Base-by-base conservation (phyloP, 129 eudicot species). In the Flaveria ramosissima region DNA sequence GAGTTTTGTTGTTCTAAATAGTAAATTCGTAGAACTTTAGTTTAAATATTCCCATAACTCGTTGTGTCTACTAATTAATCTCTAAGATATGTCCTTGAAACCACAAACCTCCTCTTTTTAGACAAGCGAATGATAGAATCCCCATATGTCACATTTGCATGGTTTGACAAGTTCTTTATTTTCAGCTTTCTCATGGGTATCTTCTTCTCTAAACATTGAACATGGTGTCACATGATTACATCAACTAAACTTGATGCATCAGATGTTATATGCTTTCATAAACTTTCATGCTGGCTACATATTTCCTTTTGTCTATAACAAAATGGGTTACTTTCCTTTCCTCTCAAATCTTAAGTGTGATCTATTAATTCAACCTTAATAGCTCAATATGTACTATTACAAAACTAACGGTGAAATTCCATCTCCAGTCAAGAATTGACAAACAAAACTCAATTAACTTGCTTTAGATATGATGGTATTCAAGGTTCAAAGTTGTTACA, bases 211-310 rank as follows among this genome's bases (percentile, higher is more conserved):
- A 14, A 74, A 73, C 23, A 39, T 23, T 46, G 48, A 62, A 75
- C 63, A 43, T 75, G 12, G 12, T 75, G 62, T 47, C 48, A 75
- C 70, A 27, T 75, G 45, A 43, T 45, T 60, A 19, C 72, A 47
- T 75, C 62, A 63, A 46, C 47, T 19, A 73, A 20, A 39, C 24
- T 42, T 57, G 8, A 57, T 16, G 67, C 41, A 26, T 24, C 7
- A 3, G 41, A 60, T 60, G 41, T 10, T 60, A 23, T 24, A 7
- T 32, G 23, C 51, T 76, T 76, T 32, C 12, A 64, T 65, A 64
- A 48, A 36, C 42, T 62, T 75, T 23, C 50, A 48, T 62, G 79
- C 32, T 60, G n/a, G 32, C 51, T 36, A 30, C 36, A 30, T 3
- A 30, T 30, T 30, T 30, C 36, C 36, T 30, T 30, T 30, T 45